A percentile compares a stretch with the other conserved stretches of the same genome.
Evolutionary conservation across 2,329 filamentous ascomycete species (phyloP).

Genomic region (Lojkania enalia): DNA sequence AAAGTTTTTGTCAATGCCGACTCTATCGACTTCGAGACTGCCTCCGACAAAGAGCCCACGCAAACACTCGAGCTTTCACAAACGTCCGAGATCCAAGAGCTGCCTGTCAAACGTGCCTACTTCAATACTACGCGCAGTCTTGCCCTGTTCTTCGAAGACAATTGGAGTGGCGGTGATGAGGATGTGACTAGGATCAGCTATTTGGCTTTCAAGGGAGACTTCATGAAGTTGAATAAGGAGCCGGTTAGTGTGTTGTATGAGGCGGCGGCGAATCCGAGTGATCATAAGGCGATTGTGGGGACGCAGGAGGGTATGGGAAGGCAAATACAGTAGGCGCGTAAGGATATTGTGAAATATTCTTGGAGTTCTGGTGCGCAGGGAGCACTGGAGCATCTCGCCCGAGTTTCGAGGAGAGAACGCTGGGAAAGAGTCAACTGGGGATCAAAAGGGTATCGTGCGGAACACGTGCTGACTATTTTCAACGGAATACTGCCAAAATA

Average conservation of each 20-base stretch:
- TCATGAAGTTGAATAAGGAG: conserved; percentile 81
- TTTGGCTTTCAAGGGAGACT: conserved; percentile 91
- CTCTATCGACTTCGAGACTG: conserved; percentile 77
- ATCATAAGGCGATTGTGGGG: conserved; percentile 66
- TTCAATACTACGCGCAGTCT: conserved; percentile 86
- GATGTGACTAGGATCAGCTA: conserved; percentile 80
- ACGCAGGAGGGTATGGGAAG: conserved; percentile 42
- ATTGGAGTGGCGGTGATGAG: conserved; percentile 76
- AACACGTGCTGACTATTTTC: no score
- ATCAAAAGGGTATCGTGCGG: no score
- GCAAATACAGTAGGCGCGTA: conserved; percentile 31
- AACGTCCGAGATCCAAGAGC: conserved; percentile 80
- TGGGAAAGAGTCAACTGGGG: no score
- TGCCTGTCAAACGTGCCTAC: conserved; percentile 81
- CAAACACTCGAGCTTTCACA: conserved; percentile 79
- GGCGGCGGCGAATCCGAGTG: conserved; percentile 85
- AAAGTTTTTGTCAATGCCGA: conserved; percentile 84
- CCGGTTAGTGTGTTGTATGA: conserved; percentile 90
- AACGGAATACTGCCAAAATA: no score
- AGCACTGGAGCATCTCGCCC: no score
- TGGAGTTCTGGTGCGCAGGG: no score
- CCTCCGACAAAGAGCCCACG: conserved; percentile 68
- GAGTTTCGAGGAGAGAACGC: no score
- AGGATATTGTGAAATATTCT: conserved; percentile 9
- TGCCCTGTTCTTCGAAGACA: conserved; percentile 87